Evolutionary conservation across 2,329 filamentous ascomycete species (phyloP).

Genomic region (Fusarium falciforme): DNA sequence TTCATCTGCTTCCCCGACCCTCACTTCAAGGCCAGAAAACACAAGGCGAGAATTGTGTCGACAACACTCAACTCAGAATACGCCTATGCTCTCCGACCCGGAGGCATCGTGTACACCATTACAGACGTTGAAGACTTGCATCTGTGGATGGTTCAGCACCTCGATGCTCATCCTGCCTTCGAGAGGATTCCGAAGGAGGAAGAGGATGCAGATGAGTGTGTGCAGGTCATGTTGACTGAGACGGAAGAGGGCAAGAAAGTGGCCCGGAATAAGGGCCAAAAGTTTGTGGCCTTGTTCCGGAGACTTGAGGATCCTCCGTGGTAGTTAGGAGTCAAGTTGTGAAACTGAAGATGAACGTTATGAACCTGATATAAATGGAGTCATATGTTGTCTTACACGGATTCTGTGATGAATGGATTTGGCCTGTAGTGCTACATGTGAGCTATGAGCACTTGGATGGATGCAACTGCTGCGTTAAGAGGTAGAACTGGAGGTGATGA

Average conservation of each 20-base stretch:
- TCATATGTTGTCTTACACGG: not conserved
- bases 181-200: conserved; percentile 78
- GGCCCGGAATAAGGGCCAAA: conserved; percentile 86
- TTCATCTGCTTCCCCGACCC: conserved; percentile 99
- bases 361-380: not conserved
- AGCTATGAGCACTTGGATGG: not conserved
- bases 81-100: conserved; percentile 84
- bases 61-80: conserved; percentile 92
- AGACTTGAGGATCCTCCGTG: conserved; percentile 84
- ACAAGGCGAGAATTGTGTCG: conserved; percentile 95
- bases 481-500: too few relatives aligned
- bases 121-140: conserved; percentile 97
- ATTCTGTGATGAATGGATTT: not conserved
- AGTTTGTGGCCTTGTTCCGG: conserved; percentile 90
- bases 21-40: conserved; percentile 97
- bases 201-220: conserved; percentile 75
- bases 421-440: not conserved
- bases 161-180: conserved; percentile 82
- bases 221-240: conserved; percentile 79
- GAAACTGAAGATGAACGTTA: not conserved
- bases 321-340: conserved; percentile 54
- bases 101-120: conserved; percentile 93
- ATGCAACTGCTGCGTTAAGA: not conserved
- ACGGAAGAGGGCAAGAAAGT: conserved; percentile 99
- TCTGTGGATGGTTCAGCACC: conserved; percentile 91